Evolutionary conservation across 768 basidiomycete genomes (phyloP), one percentile per base, ranked within the genome.

Genomic region (Podaxis sp.): DNA sequence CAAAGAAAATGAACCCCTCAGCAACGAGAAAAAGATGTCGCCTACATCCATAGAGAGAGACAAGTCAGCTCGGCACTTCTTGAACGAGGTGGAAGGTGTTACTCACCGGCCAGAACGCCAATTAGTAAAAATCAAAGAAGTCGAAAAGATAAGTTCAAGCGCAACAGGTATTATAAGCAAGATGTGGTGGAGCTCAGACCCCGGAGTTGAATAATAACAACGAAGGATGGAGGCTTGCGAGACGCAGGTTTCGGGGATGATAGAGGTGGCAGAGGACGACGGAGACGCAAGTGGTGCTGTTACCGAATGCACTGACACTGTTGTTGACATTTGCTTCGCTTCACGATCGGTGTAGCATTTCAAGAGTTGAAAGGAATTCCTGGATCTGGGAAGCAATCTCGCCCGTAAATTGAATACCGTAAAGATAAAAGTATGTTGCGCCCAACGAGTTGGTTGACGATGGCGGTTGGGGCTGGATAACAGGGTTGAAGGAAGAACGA

Each of bases 221-320:
- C 91, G 91, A 65, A 93, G 83, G 65, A 85, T 89, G 44, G 88
- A 75, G 63, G 87, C 84, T 40, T 84, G 76, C 33, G 92, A 92
- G 65, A 93, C 77, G 74, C 91, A 93, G 69, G 85, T 81, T 79
- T 76, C 74, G 22, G 51, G 59, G 7, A 5, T n/a, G 44, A 19
- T n/a, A 46, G 5, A 5, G 28, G 6, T 1, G 28, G 28, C 28
- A 46, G 15, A 8, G 17, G 44, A 7, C 44, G 44, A 28, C 39
- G 2, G 13, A 22, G 42, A 12, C 6, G 33, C 8, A 33, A 33
- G 8, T 33, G 12, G 6, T 51, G 44, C 22, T 17, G 54, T 22
- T 4, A 42, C 39, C 51, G 26, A 28, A 58, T 36, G 79, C 82
- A 82, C 82, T 73, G 75, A 77, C 67, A 65, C 42, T 60, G 60